Evolutionary conservation across 371 early-diverging fungal species (phyloP).

Genomic region (Apophysomyces variabilis): DNA sequence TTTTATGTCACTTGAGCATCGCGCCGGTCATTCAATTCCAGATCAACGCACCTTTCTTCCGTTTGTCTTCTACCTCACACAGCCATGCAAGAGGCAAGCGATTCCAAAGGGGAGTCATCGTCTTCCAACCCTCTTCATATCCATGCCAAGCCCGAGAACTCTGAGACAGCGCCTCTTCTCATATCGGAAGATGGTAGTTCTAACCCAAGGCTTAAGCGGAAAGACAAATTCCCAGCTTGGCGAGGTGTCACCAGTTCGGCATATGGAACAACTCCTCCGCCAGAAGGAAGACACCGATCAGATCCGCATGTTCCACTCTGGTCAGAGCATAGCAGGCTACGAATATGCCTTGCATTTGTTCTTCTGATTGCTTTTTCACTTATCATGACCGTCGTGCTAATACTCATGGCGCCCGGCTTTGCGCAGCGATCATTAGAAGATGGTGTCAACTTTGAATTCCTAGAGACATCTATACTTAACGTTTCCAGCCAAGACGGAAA

Average conservation of each 20-base stretch:
- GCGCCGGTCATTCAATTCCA: background rate
- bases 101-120: constrained; percentile 4
- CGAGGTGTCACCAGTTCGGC: constrained; percentile 10
- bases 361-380: constrained; percentile 21
- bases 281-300: background rate
- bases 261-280: constrained; percentile 11
- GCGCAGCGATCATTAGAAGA: constrained; percentile 46
- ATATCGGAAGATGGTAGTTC: background rate
- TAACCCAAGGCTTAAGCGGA: background rate
- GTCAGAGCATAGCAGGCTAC: constrained; percentile 13
- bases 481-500: constrained; percentile 24
- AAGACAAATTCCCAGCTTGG: constrained; percentile 7
- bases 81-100: constrained; percentile 1
- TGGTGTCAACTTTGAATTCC: constrained; percentile 33
- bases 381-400: constrained; percentile 15
- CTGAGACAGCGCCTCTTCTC: constrained; percentile 1
- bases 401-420: constrained; percentile 49
- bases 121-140: background rate
- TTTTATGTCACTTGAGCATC: background rate
- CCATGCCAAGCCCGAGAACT: background rate
- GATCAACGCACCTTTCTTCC: background rate
- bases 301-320: background rate
- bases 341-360: constrained; percentile 19
- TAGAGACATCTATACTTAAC: constrained; percentile 44
- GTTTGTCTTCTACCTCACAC: background rate